A percentile compares a stretch with the other conserved stretches of the same genome.
phyloP scores from a whole-genome alignment of 495 filamentous ascomycete genomes.

The Aspergillus cristatus region DNA sequence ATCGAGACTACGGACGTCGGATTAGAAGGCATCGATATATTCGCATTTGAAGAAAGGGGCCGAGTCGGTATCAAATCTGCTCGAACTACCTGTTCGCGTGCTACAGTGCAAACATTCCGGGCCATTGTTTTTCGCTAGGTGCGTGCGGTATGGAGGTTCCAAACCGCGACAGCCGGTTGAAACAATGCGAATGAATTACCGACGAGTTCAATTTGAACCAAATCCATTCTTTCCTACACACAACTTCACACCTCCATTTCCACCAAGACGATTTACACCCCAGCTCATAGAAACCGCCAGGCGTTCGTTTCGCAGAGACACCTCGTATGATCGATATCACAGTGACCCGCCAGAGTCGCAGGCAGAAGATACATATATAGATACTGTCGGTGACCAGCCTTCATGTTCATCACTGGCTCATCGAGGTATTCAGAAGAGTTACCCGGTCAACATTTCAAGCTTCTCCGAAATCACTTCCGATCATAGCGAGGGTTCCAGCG shows the following conservation, averaged over 20 bases:
- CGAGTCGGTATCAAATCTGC: background rate
- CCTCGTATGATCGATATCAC: conserved; percentile 12
- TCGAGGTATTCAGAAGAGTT: conserved; percentile 32
- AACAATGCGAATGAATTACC: conserved; percentile 7
- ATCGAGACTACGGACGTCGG: too few species aligned
- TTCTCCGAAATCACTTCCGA: conserved; percentile 46
- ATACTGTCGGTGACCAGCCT: conserved; percentile 11
- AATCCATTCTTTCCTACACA: background rate
- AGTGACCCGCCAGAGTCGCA: conserved; percentile 16
- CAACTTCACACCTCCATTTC: background rate
- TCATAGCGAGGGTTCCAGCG: conserved; percentile 46
- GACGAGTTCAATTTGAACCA: conserved; percentile 1
- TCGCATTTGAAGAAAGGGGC: too few species aligned
- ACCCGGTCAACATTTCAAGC: conserved; percentile 48
- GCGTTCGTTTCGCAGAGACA: conserved; percentile 36
- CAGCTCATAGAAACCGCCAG: conserved; percentile 49
- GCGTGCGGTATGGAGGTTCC: background rate
- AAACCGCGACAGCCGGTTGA: conserved; percentile 7
- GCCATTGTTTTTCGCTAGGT: background rate
- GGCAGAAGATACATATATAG: conserved; percentile 3
- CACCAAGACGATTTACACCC: conserved; percentile 43
- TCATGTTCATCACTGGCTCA: conserved; percentile 36
- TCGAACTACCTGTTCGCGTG: background rate
- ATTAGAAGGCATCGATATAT: too few species aligned
- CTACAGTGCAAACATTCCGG: background rate